phyloP scores from a whole-genome alignment of 441 rosid genomes.

The Hura crepitans region DNA sequence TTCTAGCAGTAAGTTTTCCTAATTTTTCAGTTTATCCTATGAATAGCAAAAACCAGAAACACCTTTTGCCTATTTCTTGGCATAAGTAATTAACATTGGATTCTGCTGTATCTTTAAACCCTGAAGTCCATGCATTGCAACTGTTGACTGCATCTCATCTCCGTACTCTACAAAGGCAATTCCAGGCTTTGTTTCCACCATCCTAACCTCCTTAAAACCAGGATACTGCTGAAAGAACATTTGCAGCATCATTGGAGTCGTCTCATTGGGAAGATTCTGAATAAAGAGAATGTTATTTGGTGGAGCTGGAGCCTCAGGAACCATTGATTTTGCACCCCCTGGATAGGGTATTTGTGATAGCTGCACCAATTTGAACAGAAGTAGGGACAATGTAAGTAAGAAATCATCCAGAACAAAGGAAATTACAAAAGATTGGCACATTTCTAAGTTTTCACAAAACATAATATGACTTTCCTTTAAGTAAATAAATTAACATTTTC shows the following conservation, averaged over 20 bases:
- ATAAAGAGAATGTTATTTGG: slow-evolving; percentile 89
- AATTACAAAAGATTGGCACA: background rate
- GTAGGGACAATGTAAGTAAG: background rate
- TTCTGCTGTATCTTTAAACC: slow-evolving; percentile 73
- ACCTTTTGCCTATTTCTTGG: slow-evolving; percentile 60
- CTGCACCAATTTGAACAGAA: slow-evolving; percentile 36
- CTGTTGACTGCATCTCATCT: slow-evolving; percentile 83
- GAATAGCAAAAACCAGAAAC: background rate
- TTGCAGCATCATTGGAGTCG: slow-evolving; percentile 79
- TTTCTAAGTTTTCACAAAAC: background rate
- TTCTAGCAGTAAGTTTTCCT: background rate
- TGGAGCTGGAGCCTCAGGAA: slow-evolving; percentile 90
- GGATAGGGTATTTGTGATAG: slow-evolving; percentile 82
- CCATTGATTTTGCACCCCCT: slow-evolving; percentile 58
- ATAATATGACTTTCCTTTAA: background rate
- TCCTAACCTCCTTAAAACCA: slow-evolving; percentile 93
- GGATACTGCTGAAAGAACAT: slow-evolving; percentile 63
- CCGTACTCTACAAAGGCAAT: slow-evolving; percentile 91
- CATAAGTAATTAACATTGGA: slow-evolving; percentile 77
- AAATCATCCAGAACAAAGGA: background rate
- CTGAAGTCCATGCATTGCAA: slow-evolving; percentile 83
- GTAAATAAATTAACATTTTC: background rate
- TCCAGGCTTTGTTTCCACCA: slow-evolving; percentile 94
- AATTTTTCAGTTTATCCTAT: background rate
- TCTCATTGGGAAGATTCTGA: slow-evolving; percentile 86